A percentile compares a stretch with the other conserved stretches of the same genome.
Conservation (phyloP, 2,329 filamentous ascomycete species). For the Neobulgaria alba region DNA sequence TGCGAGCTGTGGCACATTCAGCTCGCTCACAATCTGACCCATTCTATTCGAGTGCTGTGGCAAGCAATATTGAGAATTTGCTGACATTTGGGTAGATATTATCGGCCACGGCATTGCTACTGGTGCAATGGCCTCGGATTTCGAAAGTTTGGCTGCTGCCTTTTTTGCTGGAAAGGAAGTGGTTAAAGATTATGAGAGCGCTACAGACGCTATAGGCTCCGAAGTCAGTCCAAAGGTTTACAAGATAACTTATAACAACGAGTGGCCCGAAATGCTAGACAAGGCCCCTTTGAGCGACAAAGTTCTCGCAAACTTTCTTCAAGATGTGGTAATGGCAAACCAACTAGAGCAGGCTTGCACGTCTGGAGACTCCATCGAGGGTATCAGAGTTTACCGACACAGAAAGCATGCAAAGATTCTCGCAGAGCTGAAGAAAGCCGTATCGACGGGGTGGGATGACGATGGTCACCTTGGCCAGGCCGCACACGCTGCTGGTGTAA, state of each 20-base stretch:
- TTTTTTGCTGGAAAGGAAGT: slow-evolving; percentile 11
- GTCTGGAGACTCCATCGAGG: neutral
- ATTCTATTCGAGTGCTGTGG: too few relatives aligned
- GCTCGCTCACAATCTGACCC: too few relatives aligned
- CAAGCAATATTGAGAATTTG: too few relatives aligned
- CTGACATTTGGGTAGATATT: neutral
- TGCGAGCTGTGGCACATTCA: neutral
- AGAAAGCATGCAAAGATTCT: neutral
- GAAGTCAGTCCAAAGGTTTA: neutral
- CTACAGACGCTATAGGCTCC: neutral
- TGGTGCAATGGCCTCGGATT: neutral
- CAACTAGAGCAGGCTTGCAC: neutral
- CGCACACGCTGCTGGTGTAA: too few relatives aligned
- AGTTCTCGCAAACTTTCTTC: neutral
- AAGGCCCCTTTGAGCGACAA: neutral
- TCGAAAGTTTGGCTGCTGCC: slow-evolving; percentile 8
- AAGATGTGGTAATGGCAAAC: neutral
- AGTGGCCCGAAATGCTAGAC: neutral
- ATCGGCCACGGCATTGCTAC: too few relatives aligned
- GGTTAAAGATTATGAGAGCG: neutral
- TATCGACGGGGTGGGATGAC: too few relatives aligned
- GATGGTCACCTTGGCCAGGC: too few relatives aligned
- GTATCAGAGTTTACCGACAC: neutral
- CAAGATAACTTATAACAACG: neutral
- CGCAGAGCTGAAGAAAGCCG: neutral